These are phyloP conservation scores for Tetrapyrgos nigripes DNA, from an alignment of 1,284 basidiomycete species.

Conservation along the genomic window DNA sequence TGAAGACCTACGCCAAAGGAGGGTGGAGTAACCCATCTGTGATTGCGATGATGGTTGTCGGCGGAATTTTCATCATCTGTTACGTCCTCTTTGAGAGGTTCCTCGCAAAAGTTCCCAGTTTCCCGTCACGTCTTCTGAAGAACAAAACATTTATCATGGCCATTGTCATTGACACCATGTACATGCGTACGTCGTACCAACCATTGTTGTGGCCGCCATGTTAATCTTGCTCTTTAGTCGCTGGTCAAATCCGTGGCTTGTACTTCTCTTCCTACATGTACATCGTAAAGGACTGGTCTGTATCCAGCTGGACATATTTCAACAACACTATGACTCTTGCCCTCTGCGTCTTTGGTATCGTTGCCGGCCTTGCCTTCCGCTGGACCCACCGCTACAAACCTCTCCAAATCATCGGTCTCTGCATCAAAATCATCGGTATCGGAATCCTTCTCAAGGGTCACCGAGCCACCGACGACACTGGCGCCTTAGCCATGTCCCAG, in stretches of 20 bases:
- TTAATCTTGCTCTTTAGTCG: conserved; percentile 5
- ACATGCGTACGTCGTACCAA: conserved; percentile 10
- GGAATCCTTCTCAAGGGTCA: conserved; percentile 25
- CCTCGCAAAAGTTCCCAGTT: conserved; percentile 13
- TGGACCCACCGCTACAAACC: conserved; percentile 20
- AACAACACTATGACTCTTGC: conserved; percentile 18
- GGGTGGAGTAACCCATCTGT: conserved; percentile 17
- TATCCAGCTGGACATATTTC: conserved; percentile 19
- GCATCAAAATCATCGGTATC: conserved; percentile 25
- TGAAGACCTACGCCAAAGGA: conserved; percentile 14
- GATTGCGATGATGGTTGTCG: conserved; percentile 18
- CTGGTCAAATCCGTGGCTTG: conserved; percentile 13
- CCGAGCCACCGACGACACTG: conserved; percentile 18
- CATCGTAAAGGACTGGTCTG: conserved; percentile 19
- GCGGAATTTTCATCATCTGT: conserved; percentile 16
- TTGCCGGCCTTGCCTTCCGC: conserved; percentile 15
- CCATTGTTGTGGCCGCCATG: not conserved
- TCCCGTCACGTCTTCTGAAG: conserved; percentile 16
- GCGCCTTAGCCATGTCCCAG: conserved; percentile 27
- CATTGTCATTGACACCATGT: conserved; percentile 21
- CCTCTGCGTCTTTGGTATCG: conserved; percentile 18
- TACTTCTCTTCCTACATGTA: conserved; percentile 20
- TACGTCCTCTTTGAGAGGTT: conserved; percentile 18
- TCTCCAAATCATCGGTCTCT: conserved; percentile 18
- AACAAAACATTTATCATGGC: conserved; percentile 22